Base-by-base conservation (phyloP, 2,329 filamentous ascomycete species). In the Microcyclospora tardicrescens region DNA sequence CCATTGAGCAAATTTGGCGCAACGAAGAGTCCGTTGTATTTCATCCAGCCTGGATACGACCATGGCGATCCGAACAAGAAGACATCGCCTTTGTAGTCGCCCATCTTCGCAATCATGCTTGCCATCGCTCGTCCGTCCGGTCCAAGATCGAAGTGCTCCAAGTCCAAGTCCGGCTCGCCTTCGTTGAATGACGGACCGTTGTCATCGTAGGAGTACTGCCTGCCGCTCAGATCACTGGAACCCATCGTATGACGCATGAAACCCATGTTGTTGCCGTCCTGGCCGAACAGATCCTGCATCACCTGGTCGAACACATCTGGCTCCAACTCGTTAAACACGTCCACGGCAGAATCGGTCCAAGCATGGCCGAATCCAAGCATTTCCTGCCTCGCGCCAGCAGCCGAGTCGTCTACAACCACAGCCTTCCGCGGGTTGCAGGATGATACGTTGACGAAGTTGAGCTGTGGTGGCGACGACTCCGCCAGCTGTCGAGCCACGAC, bases 241-340 rank as follows among this genome's bases (percentile, higher is more conserved):
- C 59, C 61, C 32, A 63, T 61, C 2, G 61, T 62, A 39, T 63
- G 61, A 10, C 61, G 52, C 59, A 63, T 62, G 40, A 63, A 49
- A 16, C 55, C 47, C 41, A 63, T 60, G 31, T 56, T 55, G 15
- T 59, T 60, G 6, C 61, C 61, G 8, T 44, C 42, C 10, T 51
- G 42, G 2, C 56, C 58, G 40, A 63, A 57, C 2, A 63, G 43
- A 19, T 59, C 51, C 34, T 57, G 42, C 30, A 63, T 50, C 9
- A 62, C 48, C 24, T 50, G 42, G 19, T 59, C 45, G 2, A 60
- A 46, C 1, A 52, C 40, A 6, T 50, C 50, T 13, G 48, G 49
- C 6, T 55, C 48, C 10, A 63, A 44, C 0, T 47, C 46, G 32
- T 58, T 56, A 46, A 63, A 59, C 1, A 57, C 54, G 14, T 48